Evolutionary conservation across 2,329 filamentous ascomycete genomes (phyloP), one percentile per base, ranked within the genome.

Genomic region (Penicillium sp.): DNA sequence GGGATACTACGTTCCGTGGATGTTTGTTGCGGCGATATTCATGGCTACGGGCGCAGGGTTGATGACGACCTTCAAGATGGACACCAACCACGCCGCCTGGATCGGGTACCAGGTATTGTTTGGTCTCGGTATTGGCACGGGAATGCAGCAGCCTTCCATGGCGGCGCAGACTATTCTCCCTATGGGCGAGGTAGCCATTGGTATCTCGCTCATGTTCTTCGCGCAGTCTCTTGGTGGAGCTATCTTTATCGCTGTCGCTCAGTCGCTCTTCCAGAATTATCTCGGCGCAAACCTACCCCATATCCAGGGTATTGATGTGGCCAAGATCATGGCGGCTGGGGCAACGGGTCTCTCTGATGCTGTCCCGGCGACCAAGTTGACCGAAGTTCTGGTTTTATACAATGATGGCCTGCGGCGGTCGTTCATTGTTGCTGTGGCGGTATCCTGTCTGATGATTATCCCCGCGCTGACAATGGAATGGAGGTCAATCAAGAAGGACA

Each of bases 1-100:
- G 21, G 69, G 75, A 34, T 74, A 76, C 54, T 79, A 78, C 59
- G 70, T 72, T 1, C 76, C 76, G 0, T 78, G 73, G 55, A 69
- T 78, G 57, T 75, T 75, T 38, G 63, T 59, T 8, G 51, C 59
- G 3, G 23, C 57, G 0, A 41, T 60, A 11, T n/a, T 65, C 5
- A 63, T 65, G 59, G 41, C 64, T 0, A 60, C 39, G 0, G 62
- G 64, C 4, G 53, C 64, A 5, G 64, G 64, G 1, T 25, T 66
- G 31, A 60, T 63, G 47, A 65, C 57, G 2, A 63, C 62, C 5
- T 63, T 65, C 39, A 43, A 57, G 29, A 13, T 58, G 11, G 50
- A 60, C 39, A 62, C 64, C 2, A 47, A 52, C 45, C 62, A 65
- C 19, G 16, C 54, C 8, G 54, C 55, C 15, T 65, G 62, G 62